Evolutionary conservation across 306 rosid species (phyloP).

Genomic region (Sicyos edulis): DNA sequence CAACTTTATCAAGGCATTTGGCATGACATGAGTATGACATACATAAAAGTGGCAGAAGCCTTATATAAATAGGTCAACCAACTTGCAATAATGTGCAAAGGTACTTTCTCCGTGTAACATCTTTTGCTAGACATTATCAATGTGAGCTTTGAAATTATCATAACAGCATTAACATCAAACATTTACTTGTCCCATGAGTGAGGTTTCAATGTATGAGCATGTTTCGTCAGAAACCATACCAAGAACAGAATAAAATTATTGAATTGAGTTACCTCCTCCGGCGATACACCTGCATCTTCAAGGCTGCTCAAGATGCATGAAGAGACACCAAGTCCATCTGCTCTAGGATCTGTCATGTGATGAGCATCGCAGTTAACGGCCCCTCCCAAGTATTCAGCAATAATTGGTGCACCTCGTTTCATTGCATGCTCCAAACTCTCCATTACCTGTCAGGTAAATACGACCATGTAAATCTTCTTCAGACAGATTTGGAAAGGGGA

Average conservation of each 20-base stretch:
- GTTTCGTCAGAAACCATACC: too few relatives aligned
- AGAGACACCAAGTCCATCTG: slow-evolving; percentile 97
- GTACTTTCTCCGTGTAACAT: too few relatives aligned
- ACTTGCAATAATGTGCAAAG: neutral
- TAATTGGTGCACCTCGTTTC: slow-evolving; percentile 87
- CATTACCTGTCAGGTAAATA: slow-evolving; percentile 51
- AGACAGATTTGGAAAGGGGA: neutral
- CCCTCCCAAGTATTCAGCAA: slow-evolving; percentile 97
- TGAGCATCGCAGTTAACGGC: slow-evolving; percentile 96
- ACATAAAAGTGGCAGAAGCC: neutral
- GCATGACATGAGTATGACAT: neutral
- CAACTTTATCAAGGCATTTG: neutral
- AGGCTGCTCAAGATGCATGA: slow-evolving; percentile 87
- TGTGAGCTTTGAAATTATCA: neutral
- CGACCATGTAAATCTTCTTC: neutral
- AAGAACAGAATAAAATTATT: neutral
- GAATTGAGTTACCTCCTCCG: slow-evolving; percentile 59
- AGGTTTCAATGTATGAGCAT: too few relatives aligned
- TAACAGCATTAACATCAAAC: neutral
- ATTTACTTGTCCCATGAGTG: too few relatives aligned
- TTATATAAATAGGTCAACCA: slow-evolving; percentile 10
- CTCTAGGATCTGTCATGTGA: slow-evolving; percentile 99
- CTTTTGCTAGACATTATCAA: too few relatives aligned
- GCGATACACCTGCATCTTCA: slow-evolving; percentile 97
- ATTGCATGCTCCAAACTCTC: slow-evolving; percentile 97